Conservation (phyloP, 2,329 filamentous ascomycete species). For the Paecilomyces fulvus region DNA sequence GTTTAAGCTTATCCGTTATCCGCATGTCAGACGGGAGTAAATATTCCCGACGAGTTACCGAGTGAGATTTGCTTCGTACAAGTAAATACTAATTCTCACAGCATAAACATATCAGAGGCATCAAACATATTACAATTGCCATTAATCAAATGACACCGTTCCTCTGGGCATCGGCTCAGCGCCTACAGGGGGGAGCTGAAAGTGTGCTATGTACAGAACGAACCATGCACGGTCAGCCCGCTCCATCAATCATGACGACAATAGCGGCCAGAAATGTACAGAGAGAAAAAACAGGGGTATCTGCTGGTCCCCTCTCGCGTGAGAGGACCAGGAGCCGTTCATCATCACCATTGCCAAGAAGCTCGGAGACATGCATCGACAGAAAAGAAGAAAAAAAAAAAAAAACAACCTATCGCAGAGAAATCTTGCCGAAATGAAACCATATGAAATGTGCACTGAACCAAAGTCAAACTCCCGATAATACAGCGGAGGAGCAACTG, state of each 20-base stretch:
- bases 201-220: not conserved
- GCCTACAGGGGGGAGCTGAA: not conserved
- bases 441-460: too few relatives aligned
- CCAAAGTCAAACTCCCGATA: too few relatives aligned
- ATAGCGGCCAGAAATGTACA: constrained; percentile 2
- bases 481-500: too few relatives aligned
- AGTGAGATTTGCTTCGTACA: not conserved
- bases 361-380: not conserved
- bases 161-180: not conserved
- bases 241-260: not conserved
- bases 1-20: not conserved
- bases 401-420: too few relatives aligned
- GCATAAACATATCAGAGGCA: not conserved
- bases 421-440: too few relatives aligned
- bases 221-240: not conserved
- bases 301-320: constrained; percentile 18
- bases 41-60: not conserved
- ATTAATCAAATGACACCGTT: not conserved
- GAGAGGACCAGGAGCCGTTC: constrained; percentile 12
- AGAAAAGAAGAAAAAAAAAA: not conserved
- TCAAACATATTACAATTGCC: not conserved
- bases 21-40: not conserved
- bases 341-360: not conserved
- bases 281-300: constrained; percentile 21
- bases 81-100: too few relatives aligned